phyloP scores from a whole-genome alignment of 2,329 filamentous ascomycete species.

The Stagonosporopsis rhizophila region DNA sequence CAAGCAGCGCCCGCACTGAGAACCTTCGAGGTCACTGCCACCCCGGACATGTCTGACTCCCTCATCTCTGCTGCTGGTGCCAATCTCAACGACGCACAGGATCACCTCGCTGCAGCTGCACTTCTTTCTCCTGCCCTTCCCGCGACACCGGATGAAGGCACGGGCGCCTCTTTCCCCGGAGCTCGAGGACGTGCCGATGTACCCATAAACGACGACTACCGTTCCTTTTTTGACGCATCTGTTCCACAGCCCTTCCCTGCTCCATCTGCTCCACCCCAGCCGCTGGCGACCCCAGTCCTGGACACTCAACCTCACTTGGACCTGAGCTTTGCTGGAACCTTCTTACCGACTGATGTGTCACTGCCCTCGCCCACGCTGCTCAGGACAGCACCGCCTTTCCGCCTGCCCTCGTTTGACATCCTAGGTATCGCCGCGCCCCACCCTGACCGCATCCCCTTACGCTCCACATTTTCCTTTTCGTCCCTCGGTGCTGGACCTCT shows the following conservation, averaged over 20 bases:
- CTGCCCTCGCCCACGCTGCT: slow-evolving; percentile 41
- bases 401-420: slow-evolving; percentile 62
- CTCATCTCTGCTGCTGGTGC: slow-evolving; percentile 16
- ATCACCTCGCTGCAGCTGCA: slow-evolving; percentile 22
- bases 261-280: slow-evolving; percentile 31
- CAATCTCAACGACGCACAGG: slow-evolving; percentile 11
- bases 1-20: slow-evolving; percentile 18
- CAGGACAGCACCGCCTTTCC: slow-evolving; percentile 51
- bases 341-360: slow-evolving; percentile 39
- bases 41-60: slow-evolving; percentile 25
- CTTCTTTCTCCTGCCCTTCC: slow-evolving; percentile 25
- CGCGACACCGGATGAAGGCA: slow-evolving; percentile 32
- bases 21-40: slow-evolving; percentile 8
- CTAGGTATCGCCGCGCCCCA: slow-evolving; percentile 59
- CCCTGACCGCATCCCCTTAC: slow-evolving; percentile 49
- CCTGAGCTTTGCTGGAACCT: slow-evolving; percentile 34
- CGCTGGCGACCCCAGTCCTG: slow-evolving; percentile 34
- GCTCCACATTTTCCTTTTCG: slow-evolving; percentile 36
- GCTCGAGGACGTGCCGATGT: slow-evolving; percentile 14
- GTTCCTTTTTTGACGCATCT: slow-evolving; percentile 39
- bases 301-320: slow-evolving; percentile 38
- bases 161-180: slow-evolving; percentile 24
- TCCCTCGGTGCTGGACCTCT: slow-evolving; percentile 47
- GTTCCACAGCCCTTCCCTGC: slow-evolving; percentile 40
- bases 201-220: slow-evolving; percentile 23